These are phyloP conservation scores for Terfezia boudieri DNA, from an alignment of 495 filamentous ascomycete genomes.

Conservation along the genomic window DNA sequence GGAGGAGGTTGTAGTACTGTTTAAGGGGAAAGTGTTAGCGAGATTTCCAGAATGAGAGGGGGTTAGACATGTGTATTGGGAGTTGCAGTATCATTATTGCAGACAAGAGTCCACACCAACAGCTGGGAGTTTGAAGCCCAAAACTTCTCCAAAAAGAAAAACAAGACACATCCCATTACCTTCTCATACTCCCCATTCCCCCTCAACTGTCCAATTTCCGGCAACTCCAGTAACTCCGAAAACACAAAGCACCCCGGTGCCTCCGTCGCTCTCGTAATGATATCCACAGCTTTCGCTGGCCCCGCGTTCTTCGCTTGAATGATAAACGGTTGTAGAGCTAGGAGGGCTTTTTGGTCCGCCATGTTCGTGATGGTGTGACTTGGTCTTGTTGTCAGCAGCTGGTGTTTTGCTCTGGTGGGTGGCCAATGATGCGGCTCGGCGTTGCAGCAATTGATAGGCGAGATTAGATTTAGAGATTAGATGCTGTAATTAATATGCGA, in stretches of 20 bases:
- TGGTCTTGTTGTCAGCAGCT: too few species aligned
- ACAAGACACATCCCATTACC: neutral
- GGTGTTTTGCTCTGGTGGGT: too few species aligned
- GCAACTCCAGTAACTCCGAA: slow-evolving; percentile 66
- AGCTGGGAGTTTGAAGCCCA: too few species aligned
- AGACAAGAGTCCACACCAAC: too few species aligned
- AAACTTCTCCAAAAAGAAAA: too few species aligned
- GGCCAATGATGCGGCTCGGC: too few species aligned
- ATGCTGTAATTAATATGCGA: too few species aligned
- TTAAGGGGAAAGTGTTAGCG: slow-evolving; percentile 13
- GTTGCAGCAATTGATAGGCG: too few species aligned
- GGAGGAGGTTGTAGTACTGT: slow-evolving; percentile 45
- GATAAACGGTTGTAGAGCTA: slow-evolving; percentile 47
- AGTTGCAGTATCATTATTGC: too few species aligned
- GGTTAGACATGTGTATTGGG: neutral
- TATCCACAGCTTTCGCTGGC: slow-evolving; percentile 61
- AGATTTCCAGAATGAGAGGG: neutral
- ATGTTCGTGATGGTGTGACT: neutral
- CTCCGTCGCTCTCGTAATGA: slow-evolving; percentile 72
- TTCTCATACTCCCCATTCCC: slow-evolving; percentile 20
- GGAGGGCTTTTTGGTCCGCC: slow-evolving; percentile 15
- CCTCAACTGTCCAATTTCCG: slow-evolving; percentile 55
- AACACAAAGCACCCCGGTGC: slow-evolving; percentile 82
- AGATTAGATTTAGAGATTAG: too few species aligned
- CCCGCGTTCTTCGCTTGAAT: slow-evolving; percentile 67